Base-by-base conservation (phyloP, 1,139 yeast species). In the Hanseniaspora sp. region DNA sequence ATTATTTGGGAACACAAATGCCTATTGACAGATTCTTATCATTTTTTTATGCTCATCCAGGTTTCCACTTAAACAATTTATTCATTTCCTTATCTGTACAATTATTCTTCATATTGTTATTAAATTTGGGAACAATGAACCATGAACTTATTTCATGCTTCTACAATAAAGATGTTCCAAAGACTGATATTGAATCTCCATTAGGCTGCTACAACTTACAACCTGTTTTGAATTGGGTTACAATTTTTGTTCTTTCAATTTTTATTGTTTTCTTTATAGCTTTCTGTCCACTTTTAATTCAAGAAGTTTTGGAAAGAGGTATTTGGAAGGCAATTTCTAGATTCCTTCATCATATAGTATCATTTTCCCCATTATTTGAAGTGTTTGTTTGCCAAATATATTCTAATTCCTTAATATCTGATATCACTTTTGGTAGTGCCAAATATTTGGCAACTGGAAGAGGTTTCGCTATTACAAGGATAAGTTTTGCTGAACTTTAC, bases 21-120 rank as follows among this genome's bases (percentile, higher is more conserved):
- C 90, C 95, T 0, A 71, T 86, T 53, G 95, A 87, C 63, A 67
- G 95, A 54, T 86, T 87, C 64, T 67, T 87, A 41, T 82, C 95
- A 0, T 87, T 87, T 63, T 87, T 84, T 65, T 87, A 86, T 69
- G 96, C 95, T 0, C 96, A 87, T 63, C 87, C 95, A 0, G 96
- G 96, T 0, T 87, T 87, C 64, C 96, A 87, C 64, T 71, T 87
- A 59, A 87, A 87, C 64, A 87, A 87, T 62, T 72, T 85, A 43
- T 83, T 86, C 60, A 86, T 87, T 54, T 80, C 85, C 58, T 66
- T 86, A 6, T 85, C 95, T 0, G 75, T 86, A 5, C 83, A 84
- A 59, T 64, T 85, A 56, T 83, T 87, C 61, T 75, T 86, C 75
- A 63, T 84, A 44, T 78, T 85, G 1, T 68, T 84, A 56, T 70